phyloP scores from a whole-genome alignment of 805 yeast species.

The Jamesozyma spencerorum region DNA sequence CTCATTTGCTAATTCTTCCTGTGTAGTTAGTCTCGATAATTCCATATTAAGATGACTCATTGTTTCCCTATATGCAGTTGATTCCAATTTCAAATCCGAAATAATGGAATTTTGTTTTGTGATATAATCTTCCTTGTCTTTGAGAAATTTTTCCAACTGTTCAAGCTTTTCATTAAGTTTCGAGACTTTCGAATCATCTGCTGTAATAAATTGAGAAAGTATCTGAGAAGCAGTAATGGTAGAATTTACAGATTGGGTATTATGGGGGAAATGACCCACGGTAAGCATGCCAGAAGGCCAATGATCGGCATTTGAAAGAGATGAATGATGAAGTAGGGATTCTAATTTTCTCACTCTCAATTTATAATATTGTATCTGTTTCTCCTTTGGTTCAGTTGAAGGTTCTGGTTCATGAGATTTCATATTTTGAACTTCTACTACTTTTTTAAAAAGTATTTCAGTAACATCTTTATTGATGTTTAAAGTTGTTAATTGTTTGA shows the following conservation, averaged over 20 bases:
- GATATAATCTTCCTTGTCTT: not conserved
- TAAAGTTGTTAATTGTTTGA: constrained; percentile 28
- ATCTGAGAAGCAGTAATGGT: not conserved
- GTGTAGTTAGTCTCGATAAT: constrained; percentile 20
- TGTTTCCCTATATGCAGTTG: constrained; percentile 25
- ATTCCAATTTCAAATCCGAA: constrained; percentile 20
- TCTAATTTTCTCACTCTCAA: constrained; percentile 69
- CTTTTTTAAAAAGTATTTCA: constrained; percentile 22
- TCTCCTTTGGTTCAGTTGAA: not conserved
- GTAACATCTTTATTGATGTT: constrained; percentile 29
- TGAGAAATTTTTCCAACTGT: not conserved
- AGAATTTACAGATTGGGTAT: not conserved
- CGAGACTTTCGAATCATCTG: too few relatives aligned
- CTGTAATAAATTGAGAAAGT: not conserved
- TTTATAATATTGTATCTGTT: constrained; percentile 35
- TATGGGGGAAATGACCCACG: not conserved
- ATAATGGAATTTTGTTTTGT: constrained; percentile 5
- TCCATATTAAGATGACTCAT: constrained; percentile 21
- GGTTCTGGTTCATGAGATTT: not conserved
- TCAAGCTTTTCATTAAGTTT: not conserved
- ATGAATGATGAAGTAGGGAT: constrained; percentile 65
- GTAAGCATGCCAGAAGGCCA: constrained; percentile 37
- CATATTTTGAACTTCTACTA: constrained; percentile 5
- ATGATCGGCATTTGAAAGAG: constrained; percentile 42
- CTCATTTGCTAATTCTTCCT: constrained; percentile 7